A percentile compares a stretch with the other conserved stretches of the same genome.
phyloP scores from a whole-genome alignment of 768 basidiomycete species.

The Tricholoma saponaceum region DNA sequence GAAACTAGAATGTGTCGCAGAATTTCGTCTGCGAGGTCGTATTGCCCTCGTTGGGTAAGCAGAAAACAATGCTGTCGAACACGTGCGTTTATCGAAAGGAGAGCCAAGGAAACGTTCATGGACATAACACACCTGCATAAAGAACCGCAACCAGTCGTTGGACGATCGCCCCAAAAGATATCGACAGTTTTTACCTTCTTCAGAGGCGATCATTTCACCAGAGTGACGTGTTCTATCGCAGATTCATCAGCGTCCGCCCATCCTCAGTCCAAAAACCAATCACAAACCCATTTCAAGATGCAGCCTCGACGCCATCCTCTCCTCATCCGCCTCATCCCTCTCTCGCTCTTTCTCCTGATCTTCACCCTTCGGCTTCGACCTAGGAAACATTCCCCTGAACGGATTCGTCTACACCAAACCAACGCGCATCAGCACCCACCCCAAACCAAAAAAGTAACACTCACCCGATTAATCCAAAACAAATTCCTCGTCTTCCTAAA shows the following conservation, averaged over 20 bases:
- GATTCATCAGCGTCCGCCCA: background rate
- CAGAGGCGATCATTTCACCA: slow-evolving; percentile 46
- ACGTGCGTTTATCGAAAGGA: too few relatives aligned
- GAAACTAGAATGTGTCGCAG: too few relatives aligned
- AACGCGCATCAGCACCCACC: background rate
- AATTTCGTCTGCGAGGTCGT: too few relatives aligned
- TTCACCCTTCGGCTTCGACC: slow-evolving; percentile 32
- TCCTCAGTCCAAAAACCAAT: background rate
- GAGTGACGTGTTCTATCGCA: slow-evolving; percentile 53
- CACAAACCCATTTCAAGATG: slow-evolving; percentile 67
- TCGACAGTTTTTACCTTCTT: slow-evolving; percentile 39
- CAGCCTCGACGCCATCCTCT: slow-evolving; percentile 70
- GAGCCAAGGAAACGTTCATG: too few relatives aligned
- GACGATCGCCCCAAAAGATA: slow-evolving; percentile 80
- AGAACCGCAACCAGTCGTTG: slow-evolving; percentile 79
- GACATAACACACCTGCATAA: slow-evolving; percentile 66
- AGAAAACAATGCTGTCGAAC: too few relatives aligned
- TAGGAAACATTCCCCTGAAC: slow-evolving; percentile 69
- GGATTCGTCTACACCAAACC: slow-evolving; percentile 37
- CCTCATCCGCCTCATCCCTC: slow-evolving; percentile 59
- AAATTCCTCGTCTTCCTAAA: slow-evolving; percentile 84
- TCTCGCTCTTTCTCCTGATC: slow-evolving; percentile 29
- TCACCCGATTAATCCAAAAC: slow-evolving; percentile 74
- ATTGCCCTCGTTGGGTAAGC: too few relatives aligned
- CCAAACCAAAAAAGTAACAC: slow-evolving; percentile 21